phyloP scores from a whole-genome alignment of 2,329 filamentous ascomycete genomes.

The Lecanicillium sp. region DNA sequence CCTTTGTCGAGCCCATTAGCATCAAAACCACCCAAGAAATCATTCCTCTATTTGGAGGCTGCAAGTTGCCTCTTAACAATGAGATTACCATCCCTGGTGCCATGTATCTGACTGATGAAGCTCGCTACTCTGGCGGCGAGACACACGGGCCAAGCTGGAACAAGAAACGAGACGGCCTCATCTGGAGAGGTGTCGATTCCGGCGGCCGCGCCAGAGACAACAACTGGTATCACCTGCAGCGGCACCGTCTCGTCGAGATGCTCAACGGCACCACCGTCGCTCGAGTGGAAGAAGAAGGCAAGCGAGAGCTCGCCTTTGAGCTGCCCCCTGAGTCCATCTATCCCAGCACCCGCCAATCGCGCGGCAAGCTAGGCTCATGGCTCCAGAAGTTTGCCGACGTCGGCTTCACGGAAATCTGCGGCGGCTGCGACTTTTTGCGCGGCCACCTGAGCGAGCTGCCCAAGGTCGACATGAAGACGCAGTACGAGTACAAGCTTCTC shows the following conservation, averaged over 20 bases:
- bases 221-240: slow-evolving; percentile 61
- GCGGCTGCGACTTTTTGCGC: slow-evolving; percentile 29
- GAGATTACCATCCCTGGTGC: slow-evolving; percentile 57
- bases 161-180: slow-evolving; percentile 43
- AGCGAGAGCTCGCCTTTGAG: slow-evolving; percentile 38
- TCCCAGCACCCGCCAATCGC: slow-evolving; percentile 27
- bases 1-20: slow-evolving; percentile 45
- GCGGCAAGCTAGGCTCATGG: slow-evolving; percentile 31
- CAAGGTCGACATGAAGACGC: slow-evolving; percentile 33
- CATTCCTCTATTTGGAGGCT: slow-evolving; percentile 53
- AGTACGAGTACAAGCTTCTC: slow-evolving; percentile 55
- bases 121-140: slow-evolving; percentile 48
- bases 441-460: slow-evolving; percentile 25
- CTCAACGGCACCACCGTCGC: slow-evolving; percentile 49
- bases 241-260: slow-evolving; percentile 64
- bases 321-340: slow-evolving; percentile 35
- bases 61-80: slow-evolving; percentile 54
- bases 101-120: slow-evolving; percentile 53
- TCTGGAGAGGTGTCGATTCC: slow-evolving; percentile 60
- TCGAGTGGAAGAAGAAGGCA: slow-evolving; percentile 29
- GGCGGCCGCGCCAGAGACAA: slow-evolving; percentile 44
- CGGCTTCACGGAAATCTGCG: slow-evolving; percentile 36
- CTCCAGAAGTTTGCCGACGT: slow-evolving; percentile 30
- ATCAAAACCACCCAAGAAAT: slow-evolving; percentile 44
- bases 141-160: slow-evolving; percentile 49